phyloP scores from a whole-genome alignment of 345 rosid genomes.

The Aquilaria yunnanensis region DNA sequence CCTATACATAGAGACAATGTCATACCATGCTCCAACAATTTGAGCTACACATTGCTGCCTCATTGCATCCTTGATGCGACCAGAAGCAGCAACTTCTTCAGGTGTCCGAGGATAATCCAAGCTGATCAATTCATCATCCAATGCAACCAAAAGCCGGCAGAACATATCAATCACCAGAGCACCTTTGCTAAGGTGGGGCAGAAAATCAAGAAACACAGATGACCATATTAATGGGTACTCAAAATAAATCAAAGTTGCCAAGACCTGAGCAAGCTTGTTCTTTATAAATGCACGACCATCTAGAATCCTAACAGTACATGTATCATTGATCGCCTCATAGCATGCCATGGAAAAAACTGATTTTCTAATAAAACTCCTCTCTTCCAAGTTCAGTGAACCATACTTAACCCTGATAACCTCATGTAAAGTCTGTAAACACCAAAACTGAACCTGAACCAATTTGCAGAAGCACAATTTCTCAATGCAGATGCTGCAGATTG shows the following conservation, averaged over 20 bases:
- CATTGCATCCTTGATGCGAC: constrained; percentile 90
- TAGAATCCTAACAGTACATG: constrained; percentile 34
- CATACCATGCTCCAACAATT: constrained; percentile 85
- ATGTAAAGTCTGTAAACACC: constrained; percentile 87
- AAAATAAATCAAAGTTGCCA: constrained; percentile 80
- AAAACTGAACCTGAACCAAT: constrained; percentile 78
- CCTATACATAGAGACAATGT: constrained; percentile 56
- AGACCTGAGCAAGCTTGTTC: constrained; percentile 92
- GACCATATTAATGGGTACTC: constrained; percentile 89
- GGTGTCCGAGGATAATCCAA: constrained; percentile 71
- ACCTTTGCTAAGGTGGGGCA: constrained; percentile 62
- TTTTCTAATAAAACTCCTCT: constrained; percentile 48
- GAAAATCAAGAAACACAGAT: constrained; percentile 65
- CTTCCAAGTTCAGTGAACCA: constrained; percentile 48
- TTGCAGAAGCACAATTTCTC: constrained; percentile 63
- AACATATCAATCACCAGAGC: constrained; percentile 76
- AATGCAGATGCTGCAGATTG: constrained; percentile 53
- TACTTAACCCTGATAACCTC: constrained; percentile 62
- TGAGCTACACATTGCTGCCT: constrained; percentile 89
- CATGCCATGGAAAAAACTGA: constrained; percentile 74
- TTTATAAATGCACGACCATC: constrained; percentile 76
- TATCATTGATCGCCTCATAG: constrained; percentile 41
- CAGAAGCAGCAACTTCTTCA: constrained; percentile 62
- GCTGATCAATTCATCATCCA: constrained; percentile 91
- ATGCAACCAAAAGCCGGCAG: constrained; percentile 77